Conservation (phyloP, 208 protist species). For the Acanthamoeba royreba region DNA sequence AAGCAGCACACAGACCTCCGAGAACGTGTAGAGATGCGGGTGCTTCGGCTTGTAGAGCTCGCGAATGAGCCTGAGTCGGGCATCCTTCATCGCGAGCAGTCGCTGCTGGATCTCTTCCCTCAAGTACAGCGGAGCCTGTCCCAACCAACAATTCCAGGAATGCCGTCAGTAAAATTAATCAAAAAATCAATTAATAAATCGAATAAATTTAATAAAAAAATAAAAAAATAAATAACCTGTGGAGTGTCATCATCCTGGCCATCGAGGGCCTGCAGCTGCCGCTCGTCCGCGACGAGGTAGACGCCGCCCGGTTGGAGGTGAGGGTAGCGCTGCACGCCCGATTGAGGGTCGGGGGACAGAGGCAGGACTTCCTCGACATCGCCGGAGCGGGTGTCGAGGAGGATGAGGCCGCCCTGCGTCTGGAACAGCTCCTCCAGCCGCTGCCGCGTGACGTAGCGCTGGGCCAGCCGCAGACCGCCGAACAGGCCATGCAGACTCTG, state of each 20-base stretch:
- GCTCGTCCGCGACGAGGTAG: neutral
- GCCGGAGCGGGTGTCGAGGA: neutral
- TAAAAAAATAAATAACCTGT: neutral
- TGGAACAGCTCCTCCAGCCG: neutral
- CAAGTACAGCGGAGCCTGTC: neutral
- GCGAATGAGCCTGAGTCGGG: neutral
- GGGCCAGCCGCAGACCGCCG: neutral
- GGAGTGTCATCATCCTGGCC: neutral
- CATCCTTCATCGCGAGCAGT: neutral
- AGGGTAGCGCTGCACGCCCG: neutral
- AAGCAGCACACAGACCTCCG: neutral
- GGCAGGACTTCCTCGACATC: neutral
- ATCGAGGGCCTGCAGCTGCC: neutral
- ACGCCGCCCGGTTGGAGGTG: neutral
- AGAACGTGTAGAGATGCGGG: neutral
- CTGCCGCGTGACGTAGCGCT: neutral
- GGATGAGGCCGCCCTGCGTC: neutral
- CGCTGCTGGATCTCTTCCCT: neutral
- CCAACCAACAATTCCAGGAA: neutral
- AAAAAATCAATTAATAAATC: neutral
- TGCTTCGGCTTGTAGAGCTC: neutral
- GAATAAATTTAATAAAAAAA: neutral
- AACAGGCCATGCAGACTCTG: conserved; percentile 6
- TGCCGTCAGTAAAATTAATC: neutral
- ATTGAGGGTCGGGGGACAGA: neutral